phyloP scores from a whole-genome alignment of 768 basidiomycete genomes.

The Kwoniella botswanensis region DNA sequence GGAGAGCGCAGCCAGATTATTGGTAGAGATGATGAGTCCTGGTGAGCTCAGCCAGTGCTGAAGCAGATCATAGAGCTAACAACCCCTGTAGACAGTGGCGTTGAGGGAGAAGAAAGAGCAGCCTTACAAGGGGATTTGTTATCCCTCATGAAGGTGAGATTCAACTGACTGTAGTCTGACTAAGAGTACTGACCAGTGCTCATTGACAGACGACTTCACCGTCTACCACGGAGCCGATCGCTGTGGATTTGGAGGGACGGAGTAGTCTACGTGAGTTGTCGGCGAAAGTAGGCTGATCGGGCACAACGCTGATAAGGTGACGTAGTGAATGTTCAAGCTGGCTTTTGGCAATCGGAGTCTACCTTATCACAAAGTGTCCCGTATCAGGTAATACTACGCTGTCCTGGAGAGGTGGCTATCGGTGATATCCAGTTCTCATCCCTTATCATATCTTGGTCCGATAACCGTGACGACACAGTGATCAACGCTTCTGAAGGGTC shows the following conservation, averaged over 20 bases:
- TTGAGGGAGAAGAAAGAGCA: conserved; percentile 42
- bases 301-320: conserved; percentile 56
- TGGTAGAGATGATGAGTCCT: conserved; percentile 81
- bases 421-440: conserved; percentile 68
- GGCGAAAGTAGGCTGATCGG: conserved; percentile 52
- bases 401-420: conserved; percentile 64
- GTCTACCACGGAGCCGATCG: conserved; percentile 64
- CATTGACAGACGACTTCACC: conserved; percentile 71
- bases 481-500: conserved; percentile 61
- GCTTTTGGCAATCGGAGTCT: conserved; percentile 74
- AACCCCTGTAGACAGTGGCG: conserved; percentile 26
- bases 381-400: conserved; percentile 74
- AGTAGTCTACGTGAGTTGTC: conserved; percentile 23
- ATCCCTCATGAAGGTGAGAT: conserved; percentile 70
- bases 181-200: background rate
- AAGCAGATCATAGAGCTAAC: background rate
- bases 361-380: conserved; percentile 68
- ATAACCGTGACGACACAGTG: conserved; percentile 62
- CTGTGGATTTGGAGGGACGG: conserved; percentile 63
- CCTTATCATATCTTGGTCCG: conserved; percentile 68
- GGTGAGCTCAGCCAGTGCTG: conserved; percentile 61
- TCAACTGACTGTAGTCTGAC: conserved; percentile 1
- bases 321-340: conserved; percentile 68
- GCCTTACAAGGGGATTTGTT: conserved; percentile 72
- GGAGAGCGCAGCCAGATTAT: conserved; percentile 73